A percentile compares a stretch with the other conserved stretches of the same genome.
Evolutionary conservation across 208 protist species (phyloP).

Genomic region (Acanthamoeba sp.): DNA sequence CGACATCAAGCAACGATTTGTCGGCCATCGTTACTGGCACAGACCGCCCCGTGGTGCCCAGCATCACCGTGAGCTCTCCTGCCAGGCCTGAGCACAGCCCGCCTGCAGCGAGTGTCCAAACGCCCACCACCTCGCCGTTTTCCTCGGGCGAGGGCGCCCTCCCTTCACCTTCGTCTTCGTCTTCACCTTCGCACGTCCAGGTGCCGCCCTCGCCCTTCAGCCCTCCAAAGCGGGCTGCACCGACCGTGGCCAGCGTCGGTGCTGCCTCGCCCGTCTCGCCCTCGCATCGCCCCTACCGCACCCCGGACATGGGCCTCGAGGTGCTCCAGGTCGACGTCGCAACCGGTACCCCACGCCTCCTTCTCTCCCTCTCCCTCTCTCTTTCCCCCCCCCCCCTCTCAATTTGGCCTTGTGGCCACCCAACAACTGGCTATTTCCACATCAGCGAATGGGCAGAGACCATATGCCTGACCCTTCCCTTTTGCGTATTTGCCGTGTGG

Average conservation of each 20-base stretch:
- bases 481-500: neutral
- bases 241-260: no score
- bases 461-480: neutral
- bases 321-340: constrained; percentile 6
- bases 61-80: neutral
- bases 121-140: neutral
- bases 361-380: neutral
- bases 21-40: constrained; percentile 3
- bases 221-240: no score
- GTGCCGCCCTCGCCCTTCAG: constrained; percentile 33
- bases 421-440: neutral
- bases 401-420: no score
- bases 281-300: constrained; percentile 11
- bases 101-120: neutral
- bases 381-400: no score
- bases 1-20: neutral
- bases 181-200: neutral
- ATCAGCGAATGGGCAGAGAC: neutral
- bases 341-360: neutral
- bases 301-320: constrained; percentile 43
- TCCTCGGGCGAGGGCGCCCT: neutral
- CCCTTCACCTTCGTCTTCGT: neutral
- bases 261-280: neutral
- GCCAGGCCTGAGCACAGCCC: neutral
- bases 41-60: neutral